Base-by-base conservation (phyloP, 768 basidiomycete genomes). In the Tylopilus plumbeoviolaceoides region DNA sequence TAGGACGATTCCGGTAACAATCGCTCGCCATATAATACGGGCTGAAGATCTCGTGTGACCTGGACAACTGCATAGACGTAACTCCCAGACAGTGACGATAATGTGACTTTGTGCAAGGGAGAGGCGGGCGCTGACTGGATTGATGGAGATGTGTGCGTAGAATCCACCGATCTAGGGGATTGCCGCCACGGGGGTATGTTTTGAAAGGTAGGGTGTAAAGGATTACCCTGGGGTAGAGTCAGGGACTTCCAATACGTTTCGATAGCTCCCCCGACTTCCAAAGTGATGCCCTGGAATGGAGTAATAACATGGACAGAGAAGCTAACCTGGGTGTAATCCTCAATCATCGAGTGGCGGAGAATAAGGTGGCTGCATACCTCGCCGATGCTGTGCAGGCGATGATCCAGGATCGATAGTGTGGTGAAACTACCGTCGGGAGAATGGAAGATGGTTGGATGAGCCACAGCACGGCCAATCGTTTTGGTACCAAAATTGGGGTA, bases 231-330 rank as follows among this genome's bases (percentile, higher is more conserved):
- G 9, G 67, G 57, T 45, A 69, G 17, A 58, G 70, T 58, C 66
- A 70, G 15, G 71, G 94, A 95, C 72, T 98, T 98, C 97, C 97
- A 99, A 69, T 99, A 99, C 0, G 95, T 99, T 73, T 98, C 95
- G 27, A 98, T 81, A 47, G 90, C 85, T 23, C 97, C 95, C 21
- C 94, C 95, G 50, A 98, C 88, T 71, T 95, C 91, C 12, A 98
- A 78, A 52, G 92, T 92, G 45, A 93, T 91, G 3, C 91, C 93
- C 52, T 86, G 83, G 72, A 98, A 98, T 1, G 93, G 89, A 9
- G 84, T 87, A 56, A 95, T 83, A 52, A 94, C 80, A 61, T 83
- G 89, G 30, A 91, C 77, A 62, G 92, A 92, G 69, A 98, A 95
- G 46, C 86, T 82, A 21, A 98, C 87, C 91, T 94, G 54, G 48